These are phyloP conservation scores for Clohesyomyces aquaticus DNA, from an alignment of 495 filamentous ascomycete genomes.

Conservation along the genomic window DNA sequence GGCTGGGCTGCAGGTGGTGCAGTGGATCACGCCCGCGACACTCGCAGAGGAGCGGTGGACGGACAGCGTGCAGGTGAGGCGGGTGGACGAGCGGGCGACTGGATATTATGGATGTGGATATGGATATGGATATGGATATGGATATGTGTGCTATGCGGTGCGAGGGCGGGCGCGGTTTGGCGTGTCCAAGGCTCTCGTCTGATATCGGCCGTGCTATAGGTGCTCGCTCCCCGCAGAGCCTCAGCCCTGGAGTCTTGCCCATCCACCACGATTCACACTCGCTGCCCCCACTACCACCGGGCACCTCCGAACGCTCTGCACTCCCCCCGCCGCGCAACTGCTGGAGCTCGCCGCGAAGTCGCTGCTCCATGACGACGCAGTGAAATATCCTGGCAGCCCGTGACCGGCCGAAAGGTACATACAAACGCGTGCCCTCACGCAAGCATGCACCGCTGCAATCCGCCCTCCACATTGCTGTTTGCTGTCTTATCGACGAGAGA, in stretches of 20 bases:
- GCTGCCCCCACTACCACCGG: conserved; percentile 28
- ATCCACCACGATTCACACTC: conserved; percentile 8
- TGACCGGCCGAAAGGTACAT: conserved; percentile 32
- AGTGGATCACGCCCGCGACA: background rate
- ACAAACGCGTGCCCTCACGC: conserved; percentile 3
- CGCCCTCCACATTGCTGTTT: background rate
- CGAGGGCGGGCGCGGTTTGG: background rate
- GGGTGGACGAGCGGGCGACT: background rate
- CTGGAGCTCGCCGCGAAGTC: conserved; percentile 25
- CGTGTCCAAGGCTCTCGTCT: background rate
- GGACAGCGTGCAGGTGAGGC: background rate
- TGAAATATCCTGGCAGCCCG: conserved; percentile 31
- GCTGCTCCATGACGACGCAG: conserved; percentile 31
- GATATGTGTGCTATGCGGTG: too few species aligned
- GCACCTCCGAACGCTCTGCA: conserved; percentile 27
- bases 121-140: too few species aligned
- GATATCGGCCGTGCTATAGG: background rate
- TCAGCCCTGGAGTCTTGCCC: conserved; percentile 6
- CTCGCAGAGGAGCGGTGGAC: too few species aligned
- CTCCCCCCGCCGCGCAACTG: background rate
- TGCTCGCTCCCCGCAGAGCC: conserved; percentile 32
- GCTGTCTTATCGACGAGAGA: conserved; percentile 7
- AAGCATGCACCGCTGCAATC: background rate
- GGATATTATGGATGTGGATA: background rate
- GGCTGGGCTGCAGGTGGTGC: conserved; percentile 3